Evolutionary conservation across 169 alveolate genomes (phyloP), one percentile per base, ranked within the genome.

Genomic region (Eimeria tenella): DNA sequence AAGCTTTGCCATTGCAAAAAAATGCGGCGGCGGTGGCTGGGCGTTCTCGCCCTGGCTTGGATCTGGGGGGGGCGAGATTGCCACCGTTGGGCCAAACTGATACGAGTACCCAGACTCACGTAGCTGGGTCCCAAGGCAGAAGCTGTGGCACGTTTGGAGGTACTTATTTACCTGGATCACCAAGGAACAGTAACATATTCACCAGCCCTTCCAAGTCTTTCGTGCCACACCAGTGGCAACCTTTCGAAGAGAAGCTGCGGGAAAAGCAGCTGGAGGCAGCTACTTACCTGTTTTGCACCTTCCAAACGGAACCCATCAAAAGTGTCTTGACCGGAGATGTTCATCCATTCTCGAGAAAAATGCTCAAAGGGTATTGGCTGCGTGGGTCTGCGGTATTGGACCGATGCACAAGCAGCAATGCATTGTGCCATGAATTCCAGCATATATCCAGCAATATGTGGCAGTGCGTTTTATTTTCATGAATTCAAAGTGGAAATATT

Each of bases 261-360:
- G 58, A 4, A 21, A 55, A 10, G 53, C 89, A 23, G 21, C 21
- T 60, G 17, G 55, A 15, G 15, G 3, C 25, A 3, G 31, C 17
- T 3, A 5, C 65, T 8, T 23, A 90, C 94, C 60, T 95, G 96
- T 93, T 98, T 97, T 50, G 97, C 98, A 0, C 98, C 98, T 93
- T 98, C 99, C 68, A 98, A 96, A 68, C 99, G 95, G 63, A 96
- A 98, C 5, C 99, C 99, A 96, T 98, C 99, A 89, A 96, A 98
- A 86, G 96, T 97, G 94, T 98, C 99, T 95, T 97, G 98, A 15
- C 98, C 96, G 25, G 98, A 96, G 55, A 98, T 96, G 90, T 95
- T 96, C 95, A 97, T 96, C 95, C 96, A 96, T 96, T 98, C 99
- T 60, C 97, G 95, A 56, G 97, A 94, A 83, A 98, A 95, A 17